Conservation (phyloP, 805 yeast species). For the Kodamaea sagamina region DNA sequence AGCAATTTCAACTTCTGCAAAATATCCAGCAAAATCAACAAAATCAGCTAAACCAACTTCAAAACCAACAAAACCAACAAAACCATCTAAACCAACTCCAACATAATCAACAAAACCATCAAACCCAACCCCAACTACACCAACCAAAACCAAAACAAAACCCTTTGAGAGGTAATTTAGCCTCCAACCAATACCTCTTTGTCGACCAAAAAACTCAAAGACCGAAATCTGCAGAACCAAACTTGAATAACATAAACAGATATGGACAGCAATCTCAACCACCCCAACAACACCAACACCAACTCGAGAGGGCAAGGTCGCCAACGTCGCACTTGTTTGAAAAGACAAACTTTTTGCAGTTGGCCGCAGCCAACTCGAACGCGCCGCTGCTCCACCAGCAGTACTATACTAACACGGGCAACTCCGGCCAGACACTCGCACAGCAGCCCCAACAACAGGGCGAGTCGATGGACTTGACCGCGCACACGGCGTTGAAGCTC, state of each 20-base stretch:
- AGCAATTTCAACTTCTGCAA: background rate
- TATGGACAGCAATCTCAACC: constrained; percentile 26
- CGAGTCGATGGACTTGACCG: constrained; percentile 25
- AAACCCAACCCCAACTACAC: constrained; percentile 24
- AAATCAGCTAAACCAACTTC: too few relatives aligned
- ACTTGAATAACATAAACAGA: constrained; percentile 17
- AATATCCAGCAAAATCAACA: too few relatives aligned
- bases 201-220: constrained; percentile 26
- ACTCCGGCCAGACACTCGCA: constrained; percentile 15
- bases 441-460: constrained; percentile 6
- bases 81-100: too few relatives aligned
- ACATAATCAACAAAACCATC: background rate
- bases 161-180: constrained; percentile 21
- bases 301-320: constrained; percentile 36
- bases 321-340: constrained; percentile 47
- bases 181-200: constrained; percentile 19
- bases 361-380: constrained; percentile 26
- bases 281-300: constrained; percentile 25
- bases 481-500: constrained; percentile 54
- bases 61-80: too few relatives aligned
- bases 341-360: constrained; percentile 45
- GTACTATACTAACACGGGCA: constrained; percentile 10
- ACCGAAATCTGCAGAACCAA: constrained; percentile 51
- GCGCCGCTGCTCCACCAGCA: constrained; percentile 16
- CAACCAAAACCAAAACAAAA: constrained; percentile 46